Conservation (phyloP, 352 stramenopile species). For the Plasmopara viticola region DNA sequence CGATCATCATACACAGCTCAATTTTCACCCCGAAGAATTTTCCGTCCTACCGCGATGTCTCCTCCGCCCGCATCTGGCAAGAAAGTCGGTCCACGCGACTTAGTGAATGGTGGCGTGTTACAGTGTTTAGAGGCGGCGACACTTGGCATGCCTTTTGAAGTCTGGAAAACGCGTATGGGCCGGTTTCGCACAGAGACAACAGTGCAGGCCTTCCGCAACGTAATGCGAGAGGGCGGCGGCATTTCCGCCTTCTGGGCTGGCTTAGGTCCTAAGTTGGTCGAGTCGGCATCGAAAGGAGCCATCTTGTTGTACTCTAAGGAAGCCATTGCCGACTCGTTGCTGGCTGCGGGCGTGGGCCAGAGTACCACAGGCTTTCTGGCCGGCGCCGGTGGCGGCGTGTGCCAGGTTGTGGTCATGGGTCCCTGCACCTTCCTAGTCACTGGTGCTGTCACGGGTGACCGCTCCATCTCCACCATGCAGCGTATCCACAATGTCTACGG, state of each 20-base stretch:
- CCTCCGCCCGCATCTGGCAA: constrained; percentile 59
- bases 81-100: constrained; percentile 73
- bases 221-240: constrained; percentile 81
- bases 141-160: constrained; percentile 89
- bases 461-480: constrained; percentile 80
- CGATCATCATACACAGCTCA: constrained; percentile 8
- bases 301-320: constrained; percentile 90
- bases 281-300: constrained; percentile 84
- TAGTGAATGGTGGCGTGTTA: constrained; percentile 75
- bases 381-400: constrained; percentile 79
- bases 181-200: constrained; percentile 81
- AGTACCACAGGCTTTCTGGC: constrained; percentile 72
- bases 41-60: constrained; percentile 13
- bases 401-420: constrained; percentile 87
- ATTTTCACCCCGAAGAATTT: constrained; percentile 7
- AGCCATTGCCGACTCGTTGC: constrained; percentile 75
- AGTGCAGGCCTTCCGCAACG: constrained; percentile 78
- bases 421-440: constrained; percentile 90
- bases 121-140: constrained; percentile 87
- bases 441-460: constrained; percentile 84
- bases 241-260: constrained; percentile 83
- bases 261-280: constrained; percentile 88
- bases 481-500: constrained; percentile 80
- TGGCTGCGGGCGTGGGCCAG: constrained; percentile 58
- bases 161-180: constrained; percentile 92